These are phyloP conservation scores for Cladosporium sp. DNA, from an alignment of 2,329 filamentous ascomycete species.

Conservation along the genomic window DNA sequence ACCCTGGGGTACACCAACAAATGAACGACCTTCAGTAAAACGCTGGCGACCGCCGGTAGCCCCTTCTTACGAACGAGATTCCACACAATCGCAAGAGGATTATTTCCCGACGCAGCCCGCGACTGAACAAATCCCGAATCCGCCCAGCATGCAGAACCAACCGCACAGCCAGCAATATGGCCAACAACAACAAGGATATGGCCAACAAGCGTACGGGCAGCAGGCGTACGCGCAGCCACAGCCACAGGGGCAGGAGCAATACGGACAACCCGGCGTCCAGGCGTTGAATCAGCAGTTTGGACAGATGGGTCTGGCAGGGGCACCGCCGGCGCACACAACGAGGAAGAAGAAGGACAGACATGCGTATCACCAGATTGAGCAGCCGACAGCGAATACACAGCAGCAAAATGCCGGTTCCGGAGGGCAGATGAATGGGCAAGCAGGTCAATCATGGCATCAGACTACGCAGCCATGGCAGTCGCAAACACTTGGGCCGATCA, in stretches of 20 bases:
- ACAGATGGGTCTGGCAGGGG: slow-evolving; percentile 60
- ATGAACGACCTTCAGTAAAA: slow-evolving; percentile 19
- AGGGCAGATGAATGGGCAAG: slow-evolving; percentile 51
- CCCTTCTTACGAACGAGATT: slow-evolving; percentile 39
- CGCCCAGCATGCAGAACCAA: slow-evolving; percentile 3
- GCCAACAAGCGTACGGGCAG: slow-evolving; percentile 11
- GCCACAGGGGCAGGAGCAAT: slow-evolving; percentile 13
- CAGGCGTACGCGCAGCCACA: slow-evolving; percentile 17
- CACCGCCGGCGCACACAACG: slow-evolving; percentile 37
- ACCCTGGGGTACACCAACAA: slow-evolving; percentile 21
- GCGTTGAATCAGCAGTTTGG: slow-evolving; percentile 68
- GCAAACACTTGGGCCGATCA: slow-evolving; percentile 18
- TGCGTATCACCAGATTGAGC: slow-evolving; percentile 81
- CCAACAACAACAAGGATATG: slow-evolving; percentile 17
- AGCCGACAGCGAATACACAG: slow-evolving; percentile 51
- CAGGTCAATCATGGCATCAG: slow-evolving; percentile 32
- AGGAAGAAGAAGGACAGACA: slow-evolving; percentile 86
- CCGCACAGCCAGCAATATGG: slow-evolving; percentile 19
- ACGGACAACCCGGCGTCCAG: slow-evolving; percentile 30
- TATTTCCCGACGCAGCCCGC: slow-evolving; percentile 38
- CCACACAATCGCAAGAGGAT: slow-evolving; percentile 22
- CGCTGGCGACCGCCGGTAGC: slow-evolving; percentile 37
- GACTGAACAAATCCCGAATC: neutral
- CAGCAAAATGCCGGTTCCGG: slow-evolving; percentile 60
- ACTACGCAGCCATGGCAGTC: slow-evolving; percentile 32